Percentiles rank a stretch among this genome's conserved stretches.
Evolutionary conservation across 2,329 filamentous ascomycete genomes (phyloP).

Genomic region (Nannizziopsis barbatae): DNA sequence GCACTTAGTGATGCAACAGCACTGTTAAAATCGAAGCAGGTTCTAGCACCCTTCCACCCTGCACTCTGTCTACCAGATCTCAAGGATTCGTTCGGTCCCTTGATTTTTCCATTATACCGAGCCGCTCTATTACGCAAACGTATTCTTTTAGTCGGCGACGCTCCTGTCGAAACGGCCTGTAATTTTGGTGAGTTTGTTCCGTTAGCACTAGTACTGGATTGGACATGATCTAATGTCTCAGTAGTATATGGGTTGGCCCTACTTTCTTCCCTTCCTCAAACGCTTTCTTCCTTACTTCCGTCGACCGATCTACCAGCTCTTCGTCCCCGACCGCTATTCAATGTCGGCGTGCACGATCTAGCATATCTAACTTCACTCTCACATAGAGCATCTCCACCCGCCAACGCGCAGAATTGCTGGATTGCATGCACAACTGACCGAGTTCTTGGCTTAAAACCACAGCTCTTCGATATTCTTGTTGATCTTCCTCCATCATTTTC

Average conservation of each 20-base stretch:
- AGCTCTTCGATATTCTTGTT: slow-evolving; percentile 81
- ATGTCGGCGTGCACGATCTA: slow-evolving; percentile 87
- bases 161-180: slow-evolving; percentile 74
- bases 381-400: slow-evolving; percentile 30
- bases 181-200: slow-evolving; percentile 61
- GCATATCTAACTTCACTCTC: slow-evolving; percentile 60
- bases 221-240: slow-evolving; percentile 17
- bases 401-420: slow-evolving; percentile 54
- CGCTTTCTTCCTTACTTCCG: slow-evolving; percentile 59
- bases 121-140: slow-evolving; percentile 77
- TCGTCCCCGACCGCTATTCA: slow-evolving; percentile 73
- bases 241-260: slow-evolving; percentile 90
- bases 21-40: slow-evolving; percentile 39
- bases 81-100: slow-evolving; percentile 72
- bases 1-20: slow-evolving; percentile 35
- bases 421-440: slow-evolving; percentile 93
- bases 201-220: not conserved
- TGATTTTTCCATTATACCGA: slow-evolving; percentile 84
- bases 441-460: slow-evolving; percentile 73
- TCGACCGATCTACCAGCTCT: slow-evolving; percentile 48
- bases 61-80: slow-evolving; percentile 70
- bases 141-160: slow-evolving; percentile 74
- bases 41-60: slow-evolving; percentile 68
- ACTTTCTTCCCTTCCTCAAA: slow-evolving; percentile 72
- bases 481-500: slow-evolving; percentile 59